These are phyloP conservation scores for Aureobasidium melanogenum DNA, from an alignment of 2,329 filamentous ascomycete species.

Conservation along the genomic window DNA sequence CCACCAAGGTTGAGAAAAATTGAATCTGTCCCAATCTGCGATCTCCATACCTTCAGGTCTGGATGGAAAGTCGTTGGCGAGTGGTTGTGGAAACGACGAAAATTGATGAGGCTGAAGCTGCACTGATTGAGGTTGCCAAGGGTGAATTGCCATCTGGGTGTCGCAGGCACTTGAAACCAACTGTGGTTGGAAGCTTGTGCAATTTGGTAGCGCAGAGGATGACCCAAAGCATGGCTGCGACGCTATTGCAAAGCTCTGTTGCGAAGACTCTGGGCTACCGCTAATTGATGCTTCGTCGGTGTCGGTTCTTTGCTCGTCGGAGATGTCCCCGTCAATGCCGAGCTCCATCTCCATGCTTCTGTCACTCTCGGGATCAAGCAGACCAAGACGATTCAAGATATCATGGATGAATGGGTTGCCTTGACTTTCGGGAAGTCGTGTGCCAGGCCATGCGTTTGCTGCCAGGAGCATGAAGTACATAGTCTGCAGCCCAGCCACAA, in stretches of 20 bases:
- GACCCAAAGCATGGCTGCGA: neutral
- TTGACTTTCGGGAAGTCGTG: neutral
- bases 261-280: neutral
- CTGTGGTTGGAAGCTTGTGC: no score
- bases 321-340: neutral
- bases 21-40: no score
- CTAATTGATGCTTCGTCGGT: neutral
- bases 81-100: no score
- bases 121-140: no score
- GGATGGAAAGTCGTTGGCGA: no score
- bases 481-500: neutral
- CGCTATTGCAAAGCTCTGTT: neutral
- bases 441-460: neutral
- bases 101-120: no score
- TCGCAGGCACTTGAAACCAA: no score
- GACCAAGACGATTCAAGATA: neutral
- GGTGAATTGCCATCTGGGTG: no score
- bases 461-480: constrained; percentile 1
- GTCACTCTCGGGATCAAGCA: neutral
- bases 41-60: no score
- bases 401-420: neutral
- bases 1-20: no score
- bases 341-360: neutral
- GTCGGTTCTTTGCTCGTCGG: neutral
- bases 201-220: neutral